Evolutionary conservation across 345 rosid species (phyloP), one percentile per base, ranked within the genome.

Genomic region (Ceriops zippeliana): DNA sequence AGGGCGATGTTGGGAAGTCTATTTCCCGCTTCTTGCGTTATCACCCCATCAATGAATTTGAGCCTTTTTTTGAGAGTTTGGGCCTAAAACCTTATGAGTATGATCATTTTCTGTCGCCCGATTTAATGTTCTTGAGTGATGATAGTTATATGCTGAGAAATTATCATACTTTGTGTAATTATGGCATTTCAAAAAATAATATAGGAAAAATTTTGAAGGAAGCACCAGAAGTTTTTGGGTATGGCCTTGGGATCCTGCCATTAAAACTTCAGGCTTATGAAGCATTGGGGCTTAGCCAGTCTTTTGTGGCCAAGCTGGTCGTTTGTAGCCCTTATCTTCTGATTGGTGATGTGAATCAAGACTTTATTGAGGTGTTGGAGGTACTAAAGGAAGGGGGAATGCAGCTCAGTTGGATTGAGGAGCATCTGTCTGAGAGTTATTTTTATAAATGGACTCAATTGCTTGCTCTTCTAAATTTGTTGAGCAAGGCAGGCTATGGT

Each of bases 21-120:
- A 34, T 87, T 47, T 20, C 80, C 3, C 87, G 86, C 73, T 86
- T 78, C 76, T 64, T 93, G 65, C 83, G 84, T 51, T 90, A 86
- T 61, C 85, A 86, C 61, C 97, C 97, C 35, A 85, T 90, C 66
- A 93, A 90, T 63, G 98, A 92, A 79, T 89, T 87, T 28, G 97
- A 92, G 72, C 93, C 93, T 10, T 92, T 90, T 80, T 85, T 83
- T 37, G 93, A 92, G 86, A 90, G 96, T 68, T 54, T 85, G 64
- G 98, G 98, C 52, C 64, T 92, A 75, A 64, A 82, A 42, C 89
- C 83, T 49, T 52, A 51, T 3, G 92, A 87, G 71, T 73, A 77
- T 62, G 15, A 54, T 16, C 57, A 67, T 27, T 61, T 86, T 26
- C 90, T 93, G 73, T 87, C 78, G 0, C 75, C 74, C 6, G 80